Conservation (phyloP, 208 protist species). For the Crithidia fasciculata region DNA sequence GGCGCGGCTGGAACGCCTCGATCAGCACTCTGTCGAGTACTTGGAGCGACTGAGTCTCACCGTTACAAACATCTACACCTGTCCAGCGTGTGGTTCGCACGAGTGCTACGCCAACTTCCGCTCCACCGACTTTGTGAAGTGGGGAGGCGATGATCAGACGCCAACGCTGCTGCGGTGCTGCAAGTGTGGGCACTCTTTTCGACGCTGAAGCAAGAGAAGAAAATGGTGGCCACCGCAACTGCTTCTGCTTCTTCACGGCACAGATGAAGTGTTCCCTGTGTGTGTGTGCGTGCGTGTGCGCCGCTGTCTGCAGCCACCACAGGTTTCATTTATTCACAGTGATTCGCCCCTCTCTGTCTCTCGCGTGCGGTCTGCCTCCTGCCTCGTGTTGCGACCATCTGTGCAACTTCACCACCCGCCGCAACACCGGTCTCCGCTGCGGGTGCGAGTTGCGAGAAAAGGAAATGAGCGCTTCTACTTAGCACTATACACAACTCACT, state of each 20-base stretch:
- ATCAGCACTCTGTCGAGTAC: slow-evolving; percentile 61
- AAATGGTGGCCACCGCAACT: background rate
- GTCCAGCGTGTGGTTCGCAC: slow-evolving; percentile 48
- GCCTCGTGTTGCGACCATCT: too few relatives aligned
- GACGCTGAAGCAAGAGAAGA: background rate
- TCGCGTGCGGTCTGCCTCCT: too few relatives aligned
- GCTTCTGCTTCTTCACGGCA: background rate
- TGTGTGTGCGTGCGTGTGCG: too few relatives aligned
- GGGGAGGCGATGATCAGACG: slow-evolving; percentile 63
- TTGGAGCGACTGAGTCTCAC: slow-evolving; percentile 39
- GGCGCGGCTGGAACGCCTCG: slow-evolving; percentile 35
- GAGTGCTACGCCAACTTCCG: slow-evolving; percentile 67
- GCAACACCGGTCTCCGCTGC: too few relatives aligned
- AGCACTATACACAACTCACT: too few relatives aligned
- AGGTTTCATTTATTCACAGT: too few relatives aligned
- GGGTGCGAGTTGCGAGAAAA: too few relatives aligned
- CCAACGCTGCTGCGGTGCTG: slow-evolving; percentile 64
- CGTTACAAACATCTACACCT: slow-evolving; percentile 59
- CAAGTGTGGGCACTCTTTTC: slow-evolving; percentile 50
- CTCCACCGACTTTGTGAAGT: slow-evolving; percentile 69
- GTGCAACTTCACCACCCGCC: too few relatives aligned
- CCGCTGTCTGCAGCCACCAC: too few relatives aligned
- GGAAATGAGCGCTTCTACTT: too few relatives aligned
- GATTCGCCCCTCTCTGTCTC: too few relatives aligned
- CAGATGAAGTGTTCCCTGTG: too few relatives aligned